Evolutionary conservation across 2,329 filamentous ascomycete species (phyloP), one percentile per base, ranked within the genome.

Genomic region (Arthrinium phaeospermum): DNA sequence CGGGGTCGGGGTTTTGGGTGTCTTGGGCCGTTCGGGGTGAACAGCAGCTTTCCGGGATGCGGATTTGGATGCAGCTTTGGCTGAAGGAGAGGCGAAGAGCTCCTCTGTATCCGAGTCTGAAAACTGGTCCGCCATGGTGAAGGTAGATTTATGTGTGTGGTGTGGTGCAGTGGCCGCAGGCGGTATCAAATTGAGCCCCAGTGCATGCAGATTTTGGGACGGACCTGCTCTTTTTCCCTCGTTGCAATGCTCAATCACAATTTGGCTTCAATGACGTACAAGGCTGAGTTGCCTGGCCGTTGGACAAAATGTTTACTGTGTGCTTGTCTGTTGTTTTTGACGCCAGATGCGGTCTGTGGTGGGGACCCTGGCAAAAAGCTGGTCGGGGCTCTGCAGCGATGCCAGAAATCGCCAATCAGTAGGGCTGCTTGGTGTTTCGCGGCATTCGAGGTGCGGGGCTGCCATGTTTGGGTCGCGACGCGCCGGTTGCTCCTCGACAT

Each of bases 1-100:
- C 85, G 34, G 85, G 89, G 82, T 81, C 75, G 82, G 86, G 27
- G 85, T 90, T 76, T 82, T 86, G 24, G 87, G 85, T 0, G 84
- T 84, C 75, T 82, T 85, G 53, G 85, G 79, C n/a, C 78, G 80
- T 68, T 80, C 79, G 24, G 77, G 75, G 22, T 72, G 75, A 53
- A 72, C 79, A 34, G 51, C 57, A 12, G 57, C 30, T 64, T 41
- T 61, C 75, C 79, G 81, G 41, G 80, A 78, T 51, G 75, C 41
- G 13, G 79, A 75, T 51, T 78, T 75, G 69, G 80, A 75, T 45
- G 78, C 75, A 71, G 80, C 76, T 37, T 83, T 81, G 46, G 79
- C 79, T 47, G 85, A 84, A 1, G 76, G 77, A 13, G 86, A 88
- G 49, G 82, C 81, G 83, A 86, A 87, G 69, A 86, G 82, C 73